Evolutionary conservation across 73 alveolate genomes (phyloP).

Genomic region (Paramecium tetraurelia): DNA sequence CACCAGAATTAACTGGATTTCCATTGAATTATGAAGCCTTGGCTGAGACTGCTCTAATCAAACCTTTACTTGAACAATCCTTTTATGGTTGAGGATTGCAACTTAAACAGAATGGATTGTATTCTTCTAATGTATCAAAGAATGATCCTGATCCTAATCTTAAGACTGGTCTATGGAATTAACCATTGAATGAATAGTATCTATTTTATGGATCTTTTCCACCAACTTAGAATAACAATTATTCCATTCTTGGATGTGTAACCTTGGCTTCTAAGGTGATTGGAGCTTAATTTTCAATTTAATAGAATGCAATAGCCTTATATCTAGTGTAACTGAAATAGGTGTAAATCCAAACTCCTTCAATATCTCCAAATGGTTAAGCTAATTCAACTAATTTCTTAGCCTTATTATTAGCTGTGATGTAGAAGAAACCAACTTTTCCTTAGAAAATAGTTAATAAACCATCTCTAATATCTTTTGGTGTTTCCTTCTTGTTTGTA

Average conservation of each 20-base stretch:
- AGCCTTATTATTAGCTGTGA: neutral
- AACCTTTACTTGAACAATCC: neutral
- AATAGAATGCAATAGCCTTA: neutral
- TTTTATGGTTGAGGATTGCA: constrained; percentile 18
- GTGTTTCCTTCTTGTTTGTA: neutral
- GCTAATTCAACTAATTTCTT: constrained; percentile 4
- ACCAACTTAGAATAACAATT: constrained; percentile 36
- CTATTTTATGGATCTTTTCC: constrained; percentile 29
- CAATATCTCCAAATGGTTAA: constrained; percentile 17
- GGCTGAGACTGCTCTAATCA: neutral
- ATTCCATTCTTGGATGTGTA: constrained; percentile 42
- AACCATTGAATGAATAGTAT: constrained; percentile 24
- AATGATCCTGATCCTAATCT: constrained; percentile 40
- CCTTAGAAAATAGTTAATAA: constrained; percentile 30
- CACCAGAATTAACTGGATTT: neutral
- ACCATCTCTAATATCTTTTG: constrained; percentile 26
- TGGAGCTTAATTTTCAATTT: neutral
- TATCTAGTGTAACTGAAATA: constrained; percentile 31
- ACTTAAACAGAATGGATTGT: neutral
- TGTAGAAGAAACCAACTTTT: constrained; percentile 8
- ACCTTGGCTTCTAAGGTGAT: neutral
- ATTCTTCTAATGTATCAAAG: constrained; percentile 11
- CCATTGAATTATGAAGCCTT: neutral
- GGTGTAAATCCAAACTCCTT: constrained; percentile 45
- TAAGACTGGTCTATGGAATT: constrained; percentile 30